A percentile compares a stretch with the other conserved stretches of the same genome.
These are phyloP conservation scores for Reutealis trisperma DNA, from an alignment of 345 rosid genomes.

Conservation along the genomic window DNA sequence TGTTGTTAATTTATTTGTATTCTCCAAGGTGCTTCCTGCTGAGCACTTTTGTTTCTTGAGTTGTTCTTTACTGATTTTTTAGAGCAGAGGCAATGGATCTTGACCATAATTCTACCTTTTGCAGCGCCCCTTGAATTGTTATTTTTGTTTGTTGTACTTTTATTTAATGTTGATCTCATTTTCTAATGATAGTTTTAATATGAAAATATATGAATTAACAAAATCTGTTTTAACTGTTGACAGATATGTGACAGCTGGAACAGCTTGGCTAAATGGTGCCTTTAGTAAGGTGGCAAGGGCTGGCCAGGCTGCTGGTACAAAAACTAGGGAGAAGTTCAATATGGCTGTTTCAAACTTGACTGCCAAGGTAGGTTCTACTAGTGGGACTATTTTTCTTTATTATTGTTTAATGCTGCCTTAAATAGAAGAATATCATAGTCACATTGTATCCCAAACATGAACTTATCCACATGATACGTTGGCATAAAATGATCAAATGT, in stretches of 20 bases:
- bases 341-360: constrained; percentile 79
- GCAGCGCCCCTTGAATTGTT: not conserved
- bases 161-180: not conserved
- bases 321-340: constrained; percentile 84
- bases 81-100: not conserved
- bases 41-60: not conserved
- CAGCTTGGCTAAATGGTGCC: constrained; percentile 94
- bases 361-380: constrained; percentile 57
- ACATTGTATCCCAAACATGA: not conserved
- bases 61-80: not conserved
- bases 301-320: constrained; percentile 82
- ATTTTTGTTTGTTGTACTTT: not conserved
- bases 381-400: constrained; percentile 1
- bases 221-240: constrained; percentile 14
- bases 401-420: not conserved
- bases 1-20: not conserved
- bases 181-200: not conserved
- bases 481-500: not conserved
- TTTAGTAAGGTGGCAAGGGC: constrained; percentile 86
- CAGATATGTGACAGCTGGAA: constrained; percentile 80
- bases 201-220: not conserved
- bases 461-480: not conserved
- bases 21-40: not conserved
- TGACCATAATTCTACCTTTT: not conserved
- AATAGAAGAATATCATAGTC: not conserved